Percentiles rank a stretch among this genome's conserved stretches.
Conservation (phyloP, 805 yeast species). For the Cyberlindnera subsufficiens region DNA sequence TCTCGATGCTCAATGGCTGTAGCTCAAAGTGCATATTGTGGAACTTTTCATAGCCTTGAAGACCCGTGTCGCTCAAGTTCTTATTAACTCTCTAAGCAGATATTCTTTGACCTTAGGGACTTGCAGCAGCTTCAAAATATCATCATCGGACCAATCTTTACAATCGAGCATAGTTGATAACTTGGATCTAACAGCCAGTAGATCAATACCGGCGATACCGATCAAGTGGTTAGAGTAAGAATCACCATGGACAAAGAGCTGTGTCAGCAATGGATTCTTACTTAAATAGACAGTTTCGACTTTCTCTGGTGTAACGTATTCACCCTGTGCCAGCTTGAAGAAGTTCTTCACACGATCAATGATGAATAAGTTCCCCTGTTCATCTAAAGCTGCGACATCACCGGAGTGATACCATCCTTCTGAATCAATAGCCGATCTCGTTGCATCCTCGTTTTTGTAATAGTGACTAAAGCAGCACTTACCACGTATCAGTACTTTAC, state of each 20-base stretch:
- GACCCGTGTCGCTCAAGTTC: slow-evolving; percentile 4
- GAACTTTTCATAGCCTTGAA: slow-evolving; percentile 53
- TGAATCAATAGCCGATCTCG: slow-evolving; percentile 30
- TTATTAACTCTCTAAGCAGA: slow-evolving; percentile 6
- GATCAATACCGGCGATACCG: slow-evolving; percentile 48
- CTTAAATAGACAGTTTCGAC: slow-evolving; percentile 52
- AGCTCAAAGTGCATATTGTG: slow-evolving; percentile 46
- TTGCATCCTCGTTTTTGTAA: slow-evolving; percentile 17
- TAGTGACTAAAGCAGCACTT: slow-evolving; percentile 35
- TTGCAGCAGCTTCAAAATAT: slow-evolving; percentile 5
- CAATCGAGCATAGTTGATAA: slow-evolving; percentile 1
- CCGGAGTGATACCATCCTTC: slow-evolving; percentile 53
- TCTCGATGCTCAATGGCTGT: slow-evolving; percentile 55
- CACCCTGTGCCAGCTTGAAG: slow-evolving; percentile 50
- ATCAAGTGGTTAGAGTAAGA: slow-evolving; percentile 43
- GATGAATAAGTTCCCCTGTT: slow-evolving; percentile 43
- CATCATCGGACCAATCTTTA: slow-evolving; percentile 6
- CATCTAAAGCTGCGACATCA: slow-evolving; percentile 43
- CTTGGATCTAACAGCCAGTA: slow-evolving; percentile 17
- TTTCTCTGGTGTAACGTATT: slow-evolving; percentile 59
- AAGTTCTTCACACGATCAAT: slow-evolving; percentile 64
- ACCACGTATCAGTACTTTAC: slow-evolving; percentile 51
- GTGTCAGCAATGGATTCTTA: slow-evolving; percentile 34
- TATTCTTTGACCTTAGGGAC: slow-evolving; percentile 5
- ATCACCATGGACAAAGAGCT: slow-evolving; percentile 52